Evolutionary conservation across 2,329 filamentous ascomycete species (phyloP).

Genomic region (Scopulariopsis brevicaulis): DNA sequence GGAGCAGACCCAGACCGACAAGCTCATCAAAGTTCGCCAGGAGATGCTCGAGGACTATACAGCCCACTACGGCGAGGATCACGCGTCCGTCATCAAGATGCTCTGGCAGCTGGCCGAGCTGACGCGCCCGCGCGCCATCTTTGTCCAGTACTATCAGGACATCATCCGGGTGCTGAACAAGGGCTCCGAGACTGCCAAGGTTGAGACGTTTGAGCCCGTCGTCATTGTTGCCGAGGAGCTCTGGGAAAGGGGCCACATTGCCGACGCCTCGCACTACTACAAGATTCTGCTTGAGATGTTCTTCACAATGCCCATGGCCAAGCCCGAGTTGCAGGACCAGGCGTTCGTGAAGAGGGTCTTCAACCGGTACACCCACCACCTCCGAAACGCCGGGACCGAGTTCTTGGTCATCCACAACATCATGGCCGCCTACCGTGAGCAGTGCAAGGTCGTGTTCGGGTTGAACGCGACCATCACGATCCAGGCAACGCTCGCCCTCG

Average conservation of each 20-base stretch:
- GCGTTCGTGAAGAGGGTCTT: conserved; percentile 19
- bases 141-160: conserved; percentile 23
- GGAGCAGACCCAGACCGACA: conserved; percentile 16
- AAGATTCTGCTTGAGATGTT: conserved; percentile 22
- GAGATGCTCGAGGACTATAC: conserved; percentile 24
- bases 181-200: conserved; percentile 17
- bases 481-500: conserved; percentile 20
- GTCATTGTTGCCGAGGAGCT: conserved; percentile 23
- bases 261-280: conserved; percentile 21
- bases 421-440: conserved; percentile 18
- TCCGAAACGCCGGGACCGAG: conserved; percentile 19
- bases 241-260: conserved; percentile 22
- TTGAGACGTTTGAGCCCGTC: conserved; percentile 23
- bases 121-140: conserved; percentile 20
- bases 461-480: conserved; percentile 21
- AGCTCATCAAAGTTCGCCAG: conserved; percentile 22
- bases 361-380: conserved; percentile 20
- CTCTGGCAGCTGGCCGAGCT: conserved; percentile 22
- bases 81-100: conserved; percentile 21
- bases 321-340: conserved; percentile 18
- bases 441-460: conserved; percentile 20
- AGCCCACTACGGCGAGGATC: conserved; percentile 18
- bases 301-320: conserved; percentile 18
- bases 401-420: conserved; percentile 19
- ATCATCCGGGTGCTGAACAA: conserved; percentile 25